Evolutionary conservation across 2,329 filamentous ascomycete genomes (phyloP).

Genomic region (Fusarium equiseti): DNA sequence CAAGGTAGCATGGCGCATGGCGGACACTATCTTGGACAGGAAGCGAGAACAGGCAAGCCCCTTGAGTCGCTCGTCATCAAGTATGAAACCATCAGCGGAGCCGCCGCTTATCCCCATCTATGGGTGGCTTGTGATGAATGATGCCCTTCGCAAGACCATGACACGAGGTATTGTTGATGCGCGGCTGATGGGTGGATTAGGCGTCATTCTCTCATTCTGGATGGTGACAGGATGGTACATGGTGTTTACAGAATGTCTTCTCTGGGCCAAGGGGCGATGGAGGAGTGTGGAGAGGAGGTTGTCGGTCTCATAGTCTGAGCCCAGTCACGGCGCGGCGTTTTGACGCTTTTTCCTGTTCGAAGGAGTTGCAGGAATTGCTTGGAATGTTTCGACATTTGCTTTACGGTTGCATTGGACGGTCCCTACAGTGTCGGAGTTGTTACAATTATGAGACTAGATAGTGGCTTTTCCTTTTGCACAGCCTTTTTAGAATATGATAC

Average conservation of each 20-base stretch:
- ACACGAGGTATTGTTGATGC: slow-evolving; percentile 57
- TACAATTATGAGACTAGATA: slow-evolving; percentile 7
- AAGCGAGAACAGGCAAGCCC: slow-evolving; percentile 49
- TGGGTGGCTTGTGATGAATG: slow-evolving; percentile 59
- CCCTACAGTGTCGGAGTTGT: slow-evolving; percentile 28
- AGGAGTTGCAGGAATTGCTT: slow-evolving; percentile 16
- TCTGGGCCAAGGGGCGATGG: slow-evolving; percentile 55
- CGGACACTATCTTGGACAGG: slow-evolving; percentile 63
- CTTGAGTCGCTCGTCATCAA: slow-evolving; percentile 20
- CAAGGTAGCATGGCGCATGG: slow-evolving; percentile 74
- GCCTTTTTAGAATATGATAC: slow-evolving; percentile 40
- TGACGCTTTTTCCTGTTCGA: slow-evolving; percentile 4
- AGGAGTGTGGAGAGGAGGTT: slow-evolving; percentile 47
- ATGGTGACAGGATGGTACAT: slow-evolving; percentile 62
- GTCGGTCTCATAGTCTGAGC: slow-evolving; percentile 24
- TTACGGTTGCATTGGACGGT: slow-evolving; percentile 18
- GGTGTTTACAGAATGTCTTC: slow-evolving; percentile 59
- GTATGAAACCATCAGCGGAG: slow-evolving; percentile 41
- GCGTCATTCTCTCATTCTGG: slow-evolving; percentile 63
- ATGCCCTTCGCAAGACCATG: slow-evolving; percentile 53
- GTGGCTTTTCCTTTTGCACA: slow-evolving; percentile 2
- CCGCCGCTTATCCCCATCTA: slow-evolving; percentile 56
- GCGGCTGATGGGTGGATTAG: slow-evolving; percentile 59
- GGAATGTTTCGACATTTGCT: slow-evolving; percentile 11
- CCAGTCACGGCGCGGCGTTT: slow-evolving; percentile 3